Percentiles rank a stretch among this genome's conserved stretches.
Evolutionary conservation across 2,329 filamentous ascomycete species (phyloP).

Genomic region (Magnaporthales sp.): DNA sequence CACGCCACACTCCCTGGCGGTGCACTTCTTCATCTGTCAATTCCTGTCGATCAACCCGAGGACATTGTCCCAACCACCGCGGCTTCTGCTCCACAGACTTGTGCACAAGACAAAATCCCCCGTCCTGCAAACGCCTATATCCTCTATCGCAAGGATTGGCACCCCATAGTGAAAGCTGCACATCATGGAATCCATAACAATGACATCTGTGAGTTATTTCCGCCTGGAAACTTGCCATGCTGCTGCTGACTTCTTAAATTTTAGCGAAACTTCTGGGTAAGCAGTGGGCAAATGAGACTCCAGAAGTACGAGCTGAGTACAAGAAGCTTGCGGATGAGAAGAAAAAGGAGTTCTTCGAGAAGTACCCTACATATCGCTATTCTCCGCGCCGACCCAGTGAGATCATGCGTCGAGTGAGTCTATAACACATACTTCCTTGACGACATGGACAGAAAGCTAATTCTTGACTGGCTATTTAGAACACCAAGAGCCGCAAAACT

Average conservation of each 20-base stretch:
- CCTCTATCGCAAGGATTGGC: conserved; percentile 30
- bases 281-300: conserved; percentile 25
- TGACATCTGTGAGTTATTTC: conserved; percentile 29
- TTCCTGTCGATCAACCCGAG: conserved; percentile 6
- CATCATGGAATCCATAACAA: conserved; percentile 30
- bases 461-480: too few species aligned
- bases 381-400: conserved; percentile 21
- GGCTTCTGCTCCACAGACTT: too few species aligned
- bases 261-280: conserved; percentile 26
- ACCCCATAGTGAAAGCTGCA: conserved; percentile 22
- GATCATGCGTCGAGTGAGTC: conserved; percentile 10
- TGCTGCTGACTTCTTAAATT: conserved; percentile 10
- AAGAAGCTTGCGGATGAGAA: conserved; percentile 20
- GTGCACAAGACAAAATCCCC: conserved; percentile 15
- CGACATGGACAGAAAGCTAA: too few species aligned
- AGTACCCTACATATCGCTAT: conserved; percentile 30
- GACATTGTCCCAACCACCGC: background rate
- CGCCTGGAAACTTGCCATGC: background rate
- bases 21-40: conserved; percentile 9
- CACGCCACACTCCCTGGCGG: background rate
- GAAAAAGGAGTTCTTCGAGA: conserved; percentile 19
- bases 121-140: conserved; percentile 34
- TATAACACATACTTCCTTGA: background rate
- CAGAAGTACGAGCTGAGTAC: conserved; percentile 21
- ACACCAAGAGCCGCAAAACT: too few species aligned